Percentiles rank a stretch among this genome's conserved stretches.
Conservation (phyloP, 2,329 filamentous ascomycete species). For the Lasiodiplodia citricola region DNA sequence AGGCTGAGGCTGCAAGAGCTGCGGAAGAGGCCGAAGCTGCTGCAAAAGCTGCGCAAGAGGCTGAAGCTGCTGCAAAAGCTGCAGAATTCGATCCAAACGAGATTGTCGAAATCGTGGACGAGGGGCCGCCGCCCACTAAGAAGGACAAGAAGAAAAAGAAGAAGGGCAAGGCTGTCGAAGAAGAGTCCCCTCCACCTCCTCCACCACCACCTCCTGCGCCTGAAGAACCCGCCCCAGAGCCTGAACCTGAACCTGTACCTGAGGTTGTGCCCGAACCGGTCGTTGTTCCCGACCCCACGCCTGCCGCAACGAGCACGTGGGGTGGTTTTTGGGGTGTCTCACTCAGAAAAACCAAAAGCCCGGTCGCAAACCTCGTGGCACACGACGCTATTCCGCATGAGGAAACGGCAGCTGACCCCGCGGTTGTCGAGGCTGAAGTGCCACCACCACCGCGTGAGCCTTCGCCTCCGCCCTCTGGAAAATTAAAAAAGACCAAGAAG, state of each 20-base stretch:
- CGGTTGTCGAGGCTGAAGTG: slow-evolving; percentile 31
- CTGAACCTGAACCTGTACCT: slow-evolving; percentile 30
- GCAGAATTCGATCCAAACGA: slow-evolving; percentile 29
- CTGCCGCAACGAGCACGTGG: slow-evolving; percentile 34
- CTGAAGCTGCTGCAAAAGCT: slow-evolving; percentile 26
- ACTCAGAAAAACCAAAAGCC: slow-evolving; percentile 51
- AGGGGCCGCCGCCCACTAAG: slow-evolving; percentile 30
- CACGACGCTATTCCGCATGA: slow-evolving; percentile 26
- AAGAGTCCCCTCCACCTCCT: slow-evolving; percentile 32
- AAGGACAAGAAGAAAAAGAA: slow-evolving; percentile 56
- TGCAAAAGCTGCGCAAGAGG: slow-evolving; percentile 30
- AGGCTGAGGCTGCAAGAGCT: neutral
- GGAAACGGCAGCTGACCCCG: slow-evolving; percentile 26
- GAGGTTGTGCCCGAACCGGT: slow-evolving; percentile 40
- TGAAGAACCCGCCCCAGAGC: slow-evolving; percentile 35
- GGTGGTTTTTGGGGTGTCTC: slow-evolving; percentile 54
- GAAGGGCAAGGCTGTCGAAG: slow-evolving; percentile 49
- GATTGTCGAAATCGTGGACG: slow-evolving; percentile 24
- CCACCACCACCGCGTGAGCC: slow-evolving; percentile 8
- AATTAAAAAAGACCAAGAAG: slow-evolving; percentile 35
- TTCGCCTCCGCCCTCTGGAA: slow-evolving; percentile 22
- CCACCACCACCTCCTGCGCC: neutral
- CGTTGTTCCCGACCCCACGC: slow-evolving; percentile 24
- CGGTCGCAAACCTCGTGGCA: slow-evolving; percentile 25
- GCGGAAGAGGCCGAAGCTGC: slow-evolving; percentile 30